Conservation (phyloP, 1,284 basidiomycete genomes). For the Pisolithus thermaeus region DNA sequence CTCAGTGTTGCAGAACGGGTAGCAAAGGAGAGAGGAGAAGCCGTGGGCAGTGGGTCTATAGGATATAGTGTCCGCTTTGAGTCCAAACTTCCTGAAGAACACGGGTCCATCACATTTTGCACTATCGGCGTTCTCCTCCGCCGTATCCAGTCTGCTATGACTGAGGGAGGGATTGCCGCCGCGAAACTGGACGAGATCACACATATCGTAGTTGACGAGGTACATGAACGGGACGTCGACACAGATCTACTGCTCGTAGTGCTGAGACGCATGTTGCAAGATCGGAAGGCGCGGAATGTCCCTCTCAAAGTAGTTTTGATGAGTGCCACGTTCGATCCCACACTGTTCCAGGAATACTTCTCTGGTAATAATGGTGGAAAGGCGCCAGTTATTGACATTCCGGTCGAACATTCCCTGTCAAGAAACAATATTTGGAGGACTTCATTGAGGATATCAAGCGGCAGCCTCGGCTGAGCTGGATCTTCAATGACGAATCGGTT, state of each 20-base stretch:
- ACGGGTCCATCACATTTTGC: slow-evolving; percentile 91
- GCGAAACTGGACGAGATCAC: slow-evolving; percentile 75
- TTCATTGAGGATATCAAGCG: slow-evolving; percentile 52
- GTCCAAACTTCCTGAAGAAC: slow-evolving; percentile 68
- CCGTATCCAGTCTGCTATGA: slow-evolving; percentile 76
- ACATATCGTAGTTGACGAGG: slow-evolving; percentile 93
- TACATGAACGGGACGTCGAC: slow-evolving; percentile 94
- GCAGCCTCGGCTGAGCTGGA: slow-evolving; percentile 48
- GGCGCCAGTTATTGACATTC: slow-evolving; percentile 78
- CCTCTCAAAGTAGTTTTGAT: slow-evolving; percentile 90
- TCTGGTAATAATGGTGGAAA: slow-evolving; percentile 54
- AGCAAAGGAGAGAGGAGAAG: slow-evolving; percentile 83
- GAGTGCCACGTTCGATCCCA: slow-evolving; percentile 94
- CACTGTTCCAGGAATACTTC: slow-evolving; percentile 88
- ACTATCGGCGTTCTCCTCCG: slow-evolving; percentile 92
- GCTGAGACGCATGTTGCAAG: slow-evolving; percentile 78
- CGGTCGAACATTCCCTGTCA: slow-evolving; percentile 91
- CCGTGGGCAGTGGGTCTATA: slow-evolving; percentile 62
- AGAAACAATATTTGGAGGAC: slow-evolving; percentile 80
- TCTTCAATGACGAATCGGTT: slow-evolving; percentile 75
- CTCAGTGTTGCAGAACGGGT: slow-evolving; percentile 92
- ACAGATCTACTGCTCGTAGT: slow-evolving; percentile 91
- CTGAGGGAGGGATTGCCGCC: slow-evolving; percentile 31
- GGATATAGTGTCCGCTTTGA: slow-evolving; percentile 97
- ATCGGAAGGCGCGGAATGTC: slow-evolving; percentile 67